These are phyloP conservation scores for Coemansia sp. DNA, from an alignment of 192 early-diverging fungal genomes.

Conservation along the genomic window DNA sequence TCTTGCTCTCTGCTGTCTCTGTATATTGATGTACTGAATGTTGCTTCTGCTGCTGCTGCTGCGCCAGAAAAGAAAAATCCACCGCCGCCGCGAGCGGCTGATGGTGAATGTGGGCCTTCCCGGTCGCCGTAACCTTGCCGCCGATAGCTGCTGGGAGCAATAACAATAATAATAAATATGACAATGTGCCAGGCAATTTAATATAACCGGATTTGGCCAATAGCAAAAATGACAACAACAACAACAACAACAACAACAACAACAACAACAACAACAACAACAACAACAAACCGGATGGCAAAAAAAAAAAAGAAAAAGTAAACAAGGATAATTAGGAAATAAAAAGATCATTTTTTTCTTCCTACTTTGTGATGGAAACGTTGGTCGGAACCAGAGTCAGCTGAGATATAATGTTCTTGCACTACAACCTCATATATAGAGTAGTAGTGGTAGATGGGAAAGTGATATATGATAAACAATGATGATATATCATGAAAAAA, in stretches of 20 bases:
- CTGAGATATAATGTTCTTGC: too few relatives aligned
- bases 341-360: too few relatives aligned
- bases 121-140: background rate
- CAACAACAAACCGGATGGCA: background rate
- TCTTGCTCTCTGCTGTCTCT: too few relatives aligned
- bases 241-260: background rate
- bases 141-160: background rate
- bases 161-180: background rate
- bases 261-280: too few relatives aligned
- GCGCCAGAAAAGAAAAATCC: background rate
- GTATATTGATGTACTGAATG: background rate
- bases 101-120: background rate
- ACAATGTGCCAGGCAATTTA: background rate
- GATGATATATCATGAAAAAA: too few relatives aligned
- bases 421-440: too few relatives aligned
- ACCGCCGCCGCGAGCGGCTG: background rate
- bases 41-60: background rate
- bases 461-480: too few relatives aligned
- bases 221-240: background rate
- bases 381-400: too few relatives aligned
- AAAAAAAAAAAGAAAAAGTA: too few relatives aligned
- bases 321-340: too few relatives aligned
- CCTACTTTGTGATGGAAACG: too few relatives aligned
- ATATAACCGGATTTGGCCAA: slow-evolving; percentile 2
- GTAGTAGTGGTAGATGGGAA: too few relatives aligned